Conservation (phyloP, 495 filamentous ascomycete genomes). For the Annulohypoxylon moriforme region DNA sequence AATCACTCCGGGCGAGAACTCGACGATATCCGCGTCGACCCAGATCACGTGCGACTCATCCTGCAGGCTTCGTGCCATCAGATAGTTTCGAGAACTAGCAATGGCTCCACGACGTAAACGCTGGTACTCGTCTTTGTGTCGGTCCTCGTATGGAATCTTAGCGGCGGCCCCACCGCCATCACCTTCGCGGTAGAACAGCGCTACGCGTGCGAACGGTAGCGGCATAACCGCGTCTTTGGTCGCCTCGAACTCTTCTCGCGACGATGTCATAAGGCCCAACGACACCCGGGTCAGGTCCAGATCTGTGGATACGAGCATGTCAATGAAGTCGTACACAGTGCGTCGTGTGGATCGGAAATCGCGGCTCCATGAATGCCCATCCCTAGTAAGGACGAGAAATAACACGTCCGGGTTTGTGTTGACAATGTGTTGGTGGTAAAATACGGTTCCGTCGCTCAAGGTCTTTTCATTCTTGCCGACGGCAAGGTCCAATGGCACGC, state of each 20-base stretch:
- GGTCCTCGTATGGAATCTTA: constrained; percentile 30
- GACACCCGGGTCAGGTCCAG: constrained; percentile 36
- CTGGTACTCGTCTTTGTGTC: constrained; percentile 34
- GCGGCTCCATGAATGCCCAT: constrained; percentile 36
- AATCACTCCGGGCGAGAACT: constrained; percentile 29
- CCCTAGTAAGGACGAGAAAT: constrained; percentile 30
- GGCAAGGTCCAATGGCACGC: constrained; percentile 24
- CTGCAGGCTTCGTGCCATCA: constrained; percentile 38
- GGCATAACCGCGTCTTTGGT: constrained; percentile 23
- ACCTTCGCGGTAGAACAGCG: constrained; percentile 35
- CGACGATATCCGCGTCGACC: constrained; percentile 42
- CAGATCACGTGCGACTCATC: constrained; percentile 41
- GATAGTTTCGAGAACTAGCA: constrained; percentile 39
- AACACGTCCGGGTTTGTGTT: constrained; percentile 37
- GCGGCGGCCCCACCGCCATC: constrained; percentile 19
- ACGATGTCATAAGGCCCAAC: constrained; percentile 38
- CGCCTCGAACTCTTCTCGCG: constrained; percentile 36
- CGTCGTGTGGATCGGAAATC: constrained; percentile 38
- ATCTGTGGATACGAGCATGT: constrained; percentile 35
- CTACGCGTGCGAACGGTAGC: constrained; percentile 39
- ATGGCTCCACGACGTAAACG: constrained; percentile 21
- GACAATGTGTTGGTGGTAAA: constrained; percentile 36
- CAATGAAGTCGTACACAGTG: constrained; percentile 43
- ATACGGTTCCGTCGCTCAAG: constrained; percentile 35
- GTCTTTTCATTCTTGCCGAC: constrained; percentile 37